Conservation (phyloP, 1,139 yeast genomes). For the Geotrichum citri-aurantii region DNA sequence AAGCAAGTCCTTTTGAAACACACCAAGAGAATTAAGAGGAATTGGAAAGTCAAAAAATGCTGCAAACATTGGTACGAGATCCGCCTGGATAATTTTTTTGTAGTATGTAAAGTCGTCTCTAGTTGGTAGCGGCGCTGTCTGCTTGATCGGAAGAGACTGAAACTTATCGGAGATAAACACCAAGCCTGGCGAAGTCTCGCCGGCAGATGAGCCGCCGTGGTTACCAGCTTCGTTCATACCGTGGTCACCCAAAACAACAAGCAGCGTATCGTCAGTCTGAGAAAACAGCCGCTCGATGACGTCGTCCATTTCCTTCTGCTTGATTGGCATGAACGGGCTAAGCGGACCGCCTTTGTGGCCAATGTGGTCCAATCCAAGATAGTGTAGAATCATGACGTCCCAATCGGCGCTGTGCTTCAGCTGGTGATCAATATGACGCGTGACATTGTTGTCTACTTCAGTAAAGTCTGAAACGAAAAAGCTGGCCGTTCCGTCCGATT, state of each 20-base stretch:
- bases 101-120: conserved; percentile 49
- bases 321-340: conserved; percentile 70
- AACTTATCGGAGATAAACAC: conserved; percentile 62
- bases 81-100: conserved; percentile 64
- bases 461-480: conserved; percentile 93
- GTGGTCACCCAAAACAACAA: conserved; percentile 86
- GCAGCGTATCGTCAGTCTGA: conserved; percentile 52
- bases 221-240: conserved; percentile 89
- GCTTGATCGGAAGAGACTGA: conserved; percentile 22
- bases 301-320: conserved; percentile 80
- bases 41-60: conserved; percentile 70
- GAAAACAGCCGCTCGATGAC: conserved; percentile 53
- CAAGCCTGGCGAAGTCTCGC: conserved; percentile 86
- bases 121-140: conserved; percentile 40
- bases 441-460: conserved; percentile 88
- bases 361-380: conserved; percentile 90
- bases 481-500: conserved; percentile 82
- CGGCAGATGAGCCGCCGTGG: conserved; percentile 90
- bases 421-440: conserved; percentile 69
- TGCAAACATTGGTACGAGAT: conserved; percentile 80
- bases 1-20: conserved; percentile 54
- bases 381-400: conserved; percentile 87
- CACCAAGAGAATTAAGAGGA: conserved; percentile 82
- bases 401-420: conserved; percentile 45
- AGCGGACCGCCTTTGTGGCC: conserved; percentile 95